Evolutionary conservation across 371 early-diverging fungal genomes (phyloP).

Genomic region (Mucor sp.): DNA sequence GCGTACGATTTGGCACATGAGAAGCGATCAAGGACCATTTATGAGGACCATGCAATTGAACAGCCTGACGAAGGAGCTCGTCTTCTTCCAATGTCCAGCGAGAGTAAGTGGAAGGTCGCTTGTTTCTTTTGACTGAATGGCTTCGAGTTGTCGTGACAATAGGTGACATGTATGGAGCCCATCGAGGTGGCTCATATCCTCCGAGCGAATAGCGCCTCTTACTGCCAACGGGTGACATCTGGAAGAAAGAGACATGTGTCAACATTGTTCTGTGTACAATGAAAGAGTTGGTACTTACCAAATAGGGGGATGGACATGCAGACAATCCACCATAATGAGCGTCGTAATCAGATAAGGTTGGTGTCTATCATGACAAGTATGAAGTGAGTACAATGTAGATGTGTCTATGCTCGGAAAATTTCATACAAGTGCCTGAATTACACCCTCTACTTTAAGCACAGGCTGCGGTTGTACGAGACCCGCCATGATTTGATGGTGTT

Average conservation of each 20-base stretch:
- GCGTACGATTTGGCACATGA: constrained; percentile 63
- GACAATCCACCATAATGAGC: constrained; percentile 17
- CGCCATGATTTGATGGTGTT: constrained; percentile 12
- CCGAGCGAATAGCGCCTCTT: constrained; percentile 28
- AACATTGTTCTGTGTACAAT: background rate
- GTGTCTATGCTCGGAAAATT: constrained; percentile 1
- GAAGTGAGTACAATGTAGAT: background rate
- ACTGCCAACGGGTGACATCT: constrained; percentile 16
- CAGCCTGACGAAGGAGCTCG: constrained; percentile 45
- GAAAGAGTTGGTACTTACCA: background rate
- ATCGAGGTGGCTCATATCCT: constrained; percentile 21
- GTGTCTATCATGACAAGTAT: constrained; percentile 7
- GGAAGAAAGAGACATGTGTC: background rate
- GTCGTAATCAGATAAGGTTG: constrained; percentile 14
- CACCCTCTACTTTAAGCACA: constrained; percentile 16
- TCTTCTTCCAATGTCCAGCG: constrained; percentile 56
- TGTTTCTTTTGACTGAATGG: constrained; percentile 38
- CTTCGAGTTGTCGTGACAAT: constrained; percentile 36
- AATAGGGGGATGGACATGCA: constrained; percentile 15
- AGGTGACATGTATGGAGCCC: constrained; percentile 34
- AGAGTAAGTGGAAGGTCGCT: constrained; percentile 45
- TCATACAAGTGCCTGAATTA: constrained; percentile 18
- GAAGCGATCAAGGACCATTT: constrained; percentile 71
- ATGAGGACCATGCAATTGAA: constrained; percentile 51
- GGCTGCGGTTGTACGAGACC: constrained; percentile 19